These are phyloP conservation scores for Parsonsia alboflavescens DNA, from an alignment of 257 asterid genomes.

Conservation along the genomic window DNA sequence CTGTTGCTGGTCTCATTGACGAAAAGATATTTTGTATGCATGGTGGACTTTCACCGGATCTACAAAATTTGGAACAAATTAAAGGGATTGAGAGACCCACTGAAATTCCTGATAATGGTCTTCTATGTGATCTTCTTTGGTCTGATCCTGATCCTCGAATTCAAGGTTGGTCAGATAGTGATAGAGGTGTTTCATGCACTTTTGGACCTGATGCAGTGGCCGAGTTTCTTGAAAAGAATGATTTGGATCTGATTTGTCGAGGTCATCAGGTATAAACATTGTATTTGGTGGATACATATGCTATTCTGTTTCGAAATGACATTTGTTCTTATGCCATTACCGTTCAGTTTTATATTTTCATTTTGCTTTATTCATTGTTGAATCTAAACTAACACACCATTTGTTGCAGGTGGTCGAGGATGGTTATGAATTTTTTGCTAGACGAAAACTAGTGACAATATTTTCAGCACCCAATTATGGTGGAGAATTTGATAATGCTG, in stretches of 20 bases:
- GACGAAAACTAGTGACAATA: conserved; percentile 58
- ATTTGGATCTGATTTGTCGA: conserved; percentile 73
- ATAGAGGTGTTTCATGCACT: conserved; percentile 74
- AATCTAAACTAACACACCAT: not conserved
- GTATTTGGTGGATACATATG: not conserved
- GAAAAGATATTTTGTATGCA: conserved; percentile 83
- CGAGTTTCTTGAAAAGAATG: conserved; percentile 55
- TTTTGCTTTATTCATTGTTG: not conserved
- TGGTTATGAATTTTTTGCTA: conserved; percentile 83
- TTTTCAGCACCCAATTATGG: conserved; percentile 80
- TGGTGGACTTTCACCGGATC: conserved; percentile 76
- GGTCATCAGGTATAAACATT: conserved; percentile 64
- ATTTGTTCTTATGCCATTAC: not conserved
- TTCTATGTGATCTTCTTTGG: conserved; percentile 80
- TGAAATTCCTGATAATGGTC: conserved; percentile 71
- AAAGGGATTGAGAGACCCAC: conserved; percentile 53
- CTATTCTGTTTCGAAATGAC: not conserved
- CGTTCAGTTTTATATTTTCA: not conserved
- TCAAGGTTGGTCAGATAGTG: conserved; percentile 72
- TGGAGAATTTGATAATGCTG: conserved; percentile 77
- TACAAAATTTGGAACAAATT: conserved; percentile 51
- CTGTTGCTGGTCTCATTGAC: conserved; percentile 70
- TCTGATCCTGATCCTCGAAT: conserved; percentile 65
- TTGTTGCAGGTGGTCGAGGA: conserved; percentile 70
- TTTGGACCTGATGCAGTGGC: conserved; percentile 73